Conservation (phyloP, 768 basidiomycete species). For the Pulveroboletus sp. region DNA sequence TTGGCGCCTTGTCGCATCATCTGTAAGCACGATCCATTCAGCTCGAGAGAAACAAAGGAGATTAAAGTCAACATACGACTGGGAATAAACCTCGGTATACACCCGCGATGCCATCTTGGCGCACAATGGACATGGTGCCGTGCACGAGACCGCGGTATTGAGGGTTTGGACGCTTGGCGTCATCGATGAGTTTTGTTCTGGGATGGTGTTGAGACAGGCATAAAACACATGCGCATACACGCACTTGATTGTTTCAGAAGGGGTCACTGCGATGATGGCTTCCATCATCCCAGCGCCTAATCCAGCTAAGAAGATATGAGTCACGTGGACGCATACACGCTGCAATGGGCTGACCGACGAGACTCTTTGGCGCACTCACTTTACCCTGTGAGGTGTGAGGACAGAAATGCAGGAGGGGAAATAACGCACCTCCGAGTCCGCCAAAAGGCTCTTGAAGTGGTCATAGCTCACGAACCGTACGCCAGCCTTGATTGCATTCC, state of each 20-base stretch:
- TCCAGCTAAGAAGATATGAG: constrained; percentile 48
- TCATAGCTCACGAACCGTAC: constrained; percentile 96
- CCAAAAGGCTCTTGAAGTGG: constrained; percentile 79
- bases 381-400: constrained; percentile 61
- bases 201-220: background rate
- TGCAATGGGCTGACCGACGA: constrained; percentile 54
- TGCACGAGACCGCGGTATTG: constrained; percentile 86
- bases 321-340: background rate
- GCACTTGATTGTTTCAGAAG: constrained; percentile 97
- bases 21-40: constrained; percentile 36
- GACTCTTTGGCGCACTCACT: constrained; percentile 80
- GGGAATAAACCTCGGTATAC: constrained; percentile 92
- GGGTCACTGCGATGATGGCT: constrained; percentile 92
- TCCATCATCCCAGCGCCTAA: constrained; percentile 90
- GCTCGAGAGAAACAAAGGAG: too few relatives aligned
- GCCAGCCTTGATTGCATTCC: constrained; percentile 92
- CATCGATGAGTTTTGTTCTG: constrained; percentile 97
- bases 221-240: constrained; percentile 24
- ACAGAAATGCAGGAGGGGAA: background rate
- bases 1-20: constrained; percentile 99
- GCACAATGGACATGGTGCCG: constrained; percentile 76
- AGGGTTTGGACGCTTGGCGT: constrained; percentile 81
- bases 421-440: constrained; percentile 71
- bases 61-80: constrained; percentile 57
- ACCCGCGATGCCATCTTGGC: constrained; percentile 80